Evolutionary conservation across 2,329 filamentous ascomycete species (phyloP).

Genomic region (Hirsutella thompsonii): DNA sequence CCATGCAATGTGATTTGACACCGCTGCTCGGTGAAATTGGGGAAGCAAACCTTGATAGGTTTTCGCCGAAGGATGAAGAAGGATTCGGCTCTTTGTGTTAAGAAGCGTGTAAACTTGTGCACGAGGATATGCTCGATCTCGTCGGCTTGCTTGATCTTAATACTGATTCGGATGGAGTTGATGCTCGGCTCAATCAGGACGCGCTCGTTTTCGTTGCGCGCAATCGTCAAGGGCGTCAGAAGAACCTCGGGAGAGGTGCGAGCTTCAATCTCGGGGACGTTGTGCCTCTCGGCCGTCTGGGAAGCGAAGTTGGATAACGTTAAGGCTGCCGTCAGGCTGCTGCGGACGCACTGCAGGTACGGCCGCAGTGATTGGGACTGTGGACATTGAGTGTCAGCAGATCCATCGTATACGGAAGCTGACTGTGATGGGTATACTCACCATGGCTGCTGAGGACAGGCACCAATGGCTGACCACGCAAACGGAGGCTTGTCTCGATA

Average conservation of each 20-base stretch:
- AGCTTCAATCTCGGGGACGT: slow-evolving; percentile 95
- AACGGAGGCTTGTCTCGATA: slow-evolving; percentile 1
- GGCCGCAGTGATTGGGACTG: slow-evolving; percentile 94
- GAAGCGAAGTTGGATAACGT: slow-evolving; percentile 90
- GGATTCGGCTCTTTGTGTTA: slow-evolving; percentile 89
- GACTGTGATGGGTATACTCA: neutral
- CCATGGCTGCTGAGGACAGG: slow-evolving; percentile 3
- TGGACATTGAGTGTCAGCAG: neutral
- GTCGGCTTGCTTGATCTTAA: slow-evolving; percentile 98
- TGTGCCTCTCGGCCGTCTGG: slow-evolving; percentile 91
- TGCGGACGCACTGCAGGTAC: slow-evolving; percentile 92
- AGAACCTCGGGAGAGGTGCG: slow-evolving; percentile 86
- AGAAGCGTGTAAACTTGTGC: slow-evolving; percentile 94
- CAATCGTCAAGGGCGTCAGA: slow-evolving; percentile 78
- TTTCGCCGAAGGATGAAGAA: slow-evolving; percentile 96
- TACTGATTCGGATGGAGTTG: slow-evolving; percentile 93
- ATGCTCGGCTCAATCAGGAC: slow-evolving; percentile 93
- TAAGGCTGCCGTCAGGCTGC: slow-evolving; percentile 84
- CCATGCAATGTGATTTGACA: no score
- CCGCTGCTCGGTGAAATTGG: neutral
- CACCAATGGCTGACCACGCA: slow-evolving; percentile 1
- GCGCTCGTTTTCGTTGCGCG: slow-evolving; percentile 93
- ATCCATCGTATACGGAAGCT: neutral
- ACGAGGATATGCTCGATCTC: slow-evolving; percentile 97
- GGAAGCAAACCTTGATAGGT: slow-evolving; percentile 63